phyloP scores from a whole-genome alignment of 176 grass and related monocot genomes.

The Juncus effusus region DNA sequence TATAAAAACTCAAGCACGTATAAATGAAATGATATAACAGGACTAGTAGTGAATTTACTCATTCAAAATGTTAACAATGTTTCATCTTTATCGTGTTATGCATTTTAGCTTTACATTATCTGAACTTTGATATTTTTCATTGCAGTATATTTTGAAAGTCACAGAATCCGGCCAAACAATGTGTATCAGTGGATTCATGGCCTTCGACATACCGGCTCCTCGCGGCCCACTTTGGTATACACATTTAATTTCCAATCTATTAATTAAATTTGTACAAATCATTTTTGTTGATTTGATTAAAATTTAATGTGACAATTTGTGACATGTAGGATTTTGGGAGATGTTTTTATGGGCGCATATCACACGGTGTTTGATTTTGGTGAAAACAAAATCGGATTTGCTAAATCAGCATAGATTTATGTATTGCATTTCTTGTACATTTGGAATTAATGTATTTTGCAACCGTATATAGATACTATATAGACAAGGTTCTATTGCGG shows the following conservation, averaged over 20 bases:
- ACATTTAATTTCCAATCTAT: neutral
- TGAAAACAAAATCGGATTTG: slow-evolving; percentile 70
- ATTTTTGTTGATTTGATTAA: neutral
- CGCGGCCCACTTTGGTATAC: slow-evolving; percentile 81
- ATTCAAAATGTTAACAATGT: neutral
- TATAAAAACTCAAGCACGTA: neutral
- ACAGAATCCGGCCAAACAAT: slow-evolving; percentile 55
- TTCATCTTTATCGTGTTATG: neutral
- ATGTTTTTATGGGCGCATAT: slow-evolving; percentile 98
- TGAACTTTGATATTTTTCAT: slow-evolving; percentile 3
- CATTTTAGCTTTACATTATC: neutral
- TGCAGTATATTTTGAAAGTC: slow-evolving; percentile 81
- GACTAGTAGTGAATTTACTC: neutral
- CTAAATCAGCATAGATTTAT: slow-evolving; percentile 40
- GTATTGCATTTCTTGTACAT: too few species aligned
- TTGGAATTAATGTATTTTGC: too few species aligned
- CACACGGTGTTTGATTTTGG: slow-evolving; percentile 92
- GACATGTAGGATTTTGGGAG: slow-evolving; percentile 79
- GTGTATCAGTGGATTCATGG: slow-evolving; percentile 91
- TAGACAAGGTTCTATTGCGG: too few species aligned
- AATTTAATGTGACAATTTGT: neutral
- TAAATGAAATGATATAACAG: slow-evolving; percentile 3
- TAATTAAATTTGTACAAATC: neutral
- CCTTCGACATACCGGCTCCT: slow-evolving; percentile 70
- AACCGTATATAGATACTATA: too few species aligned